Percentiles rank a stretch among this genome's conserved stretches.
These are phyloP conservation scores for Desmodesmus armatus DNA, from an alignment of 139 green algal genomes.

Conservation along the genomic window DNA sequence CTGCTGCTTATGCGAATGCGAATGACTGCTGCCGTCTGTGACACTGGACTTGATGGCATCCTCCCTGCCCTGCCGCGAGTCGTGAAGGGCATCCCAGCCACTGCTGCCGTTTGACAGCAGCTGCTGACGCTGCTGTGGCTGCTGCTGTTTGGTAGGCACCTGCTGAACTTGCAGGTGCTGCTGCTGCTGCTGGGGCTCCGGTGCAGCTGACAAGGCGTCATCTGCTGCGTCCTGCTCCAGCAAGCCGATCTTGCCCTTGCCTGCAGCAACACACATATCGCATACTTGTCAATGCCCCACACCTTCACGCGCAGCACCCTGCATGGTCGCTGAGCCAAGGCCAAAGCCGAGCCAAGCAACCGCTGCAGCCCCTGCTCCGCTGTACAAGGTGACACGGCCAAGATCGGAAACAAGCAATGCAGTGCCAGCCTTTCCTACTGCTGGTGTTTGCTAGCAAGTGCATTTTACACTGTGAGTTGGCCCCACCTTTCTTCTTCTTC, in stretches of 20 bases:
- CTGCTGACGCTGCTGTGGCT: no score
- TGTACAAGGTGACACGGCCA: neutral
- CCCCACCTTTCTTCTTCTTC: conserved; percentile 51
- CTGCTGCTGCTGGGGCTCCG: neutral
- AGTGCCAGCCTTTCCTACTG: neutral
- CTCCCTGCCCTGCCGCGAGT: no score
- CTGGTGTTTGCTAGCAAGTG: no score
- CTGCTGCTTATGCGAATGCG: neutral
- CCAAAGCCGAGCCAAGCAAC: no score
- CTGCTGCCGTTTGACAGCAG: no score
- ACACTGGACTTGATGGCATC: no score
- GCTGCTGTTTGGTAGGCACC: neutral
- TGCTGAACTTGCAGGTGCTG: neutral
- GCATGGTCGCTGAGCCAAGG: no score
- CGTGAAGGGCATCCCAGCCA: no score
- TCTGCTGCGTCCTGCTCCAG: neutral
- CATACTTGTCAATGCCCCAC: no score
- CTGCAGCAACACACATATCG: neutral
- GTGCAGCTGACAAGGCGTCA: neutral
- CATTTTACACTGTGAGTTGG: neutral
- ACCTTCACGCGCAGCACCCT: no score
- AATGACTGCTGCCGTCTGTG: no score
- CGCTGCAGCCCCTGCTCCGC: neutral
- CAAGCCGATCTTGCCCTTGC: conserved; percentile 23
- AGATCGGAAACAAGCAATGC: neutral